Percentiles rank a stretch among this genome's conserved stretches.
Evolutionary conservation across 2,329 filamentous ascomycete genomes (phyloP).

Genomic region (Colletotrichum eleusines): DNA sequence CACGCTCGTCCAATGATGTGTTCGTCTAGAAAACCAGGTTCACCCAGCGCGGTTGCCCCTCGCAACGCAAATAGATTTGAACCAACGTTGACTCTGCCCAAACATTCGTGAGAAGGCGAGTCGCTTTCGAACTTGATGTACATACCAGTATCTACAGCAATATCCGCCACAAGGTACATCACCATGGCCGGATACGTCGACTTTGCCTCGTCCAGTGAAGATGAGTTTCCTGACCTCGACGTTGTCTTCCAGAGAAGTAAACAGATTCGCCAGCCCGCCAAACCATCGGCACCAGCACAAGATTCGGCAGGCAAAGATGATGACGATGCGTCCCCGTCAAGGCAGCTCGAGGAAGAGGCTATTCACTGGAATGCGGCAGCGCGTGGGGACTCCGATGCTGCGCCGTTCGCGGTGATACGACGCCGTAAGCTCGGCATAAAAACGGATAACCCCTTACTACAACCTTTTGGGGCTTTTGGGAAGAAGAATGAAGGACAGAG

Average conservation of each 20-base stretch:
- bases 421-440: slow-evolving; percentile 37
- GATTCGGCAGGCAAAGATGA: slow-evolving; percentile 1
- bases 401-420: slow-evolving; percentile 5
- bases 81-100: slow-evolving; percentile 8
- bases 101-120: background rate
- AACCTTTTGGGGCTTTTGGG: background rate
- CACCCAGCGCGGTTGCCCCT: slow-evolving; percentile 30
- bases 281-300: slow-evolving; percentile 24
- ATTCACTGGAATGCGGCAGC: background rate
- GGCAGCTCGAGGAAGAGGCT: slow-evolving; percentile 2
- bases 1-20: background rate
- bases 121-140: background rate
- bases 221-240: slow-evolving; percentile 58
- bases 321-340: background rate
- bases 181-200: slow-evolving; percentile 44
- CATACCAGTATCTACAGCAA: background rate
- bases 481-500: slow-evolving; percentile 17
- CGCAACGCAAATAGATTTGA: slow-evolving; percentile 21
- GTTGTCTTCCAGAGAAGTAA: slow-evolving; percentile 45
- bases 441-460: slow-evolving; percentile 24
- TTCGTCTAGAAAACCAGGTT: background rate
- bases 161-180: background rate
- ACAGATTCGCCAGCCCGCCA: background rate
- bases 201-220: slow-evolving; percentile 51
- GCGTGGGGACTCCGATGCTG: background rate